phyloP scores from a whole-genome alignment of 148 eudicot genomes.

The Arctostaphylos glauca region DNA sequence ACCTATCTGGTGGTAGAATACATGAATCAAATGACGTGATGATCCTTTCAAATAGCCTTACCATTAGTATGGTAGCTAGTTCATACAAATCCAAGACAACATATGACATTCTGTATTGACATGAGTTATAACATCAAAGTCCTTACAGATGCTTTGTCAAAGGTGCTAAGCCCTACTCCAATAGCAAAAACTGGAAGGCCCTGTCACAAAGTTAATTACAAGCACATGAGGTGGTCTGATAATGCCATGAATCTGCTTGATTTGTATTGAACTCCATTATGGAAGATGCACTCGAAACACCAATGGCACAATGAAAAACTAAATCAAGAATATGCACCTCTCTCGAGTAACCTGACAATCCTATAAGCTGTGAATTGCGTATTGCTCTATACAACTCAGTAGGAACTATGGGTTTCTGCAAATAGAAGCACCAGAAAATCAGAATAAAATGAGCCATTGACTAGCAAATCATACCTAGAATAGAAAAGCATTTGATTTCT shows the following conservation, averaged over 20 bases:
- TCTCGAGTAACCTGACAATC: constrained; percentile 80
- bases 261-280: neutral
- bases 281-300: neutral
- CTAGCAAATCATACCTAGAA: neutral
- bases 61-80: neutral
- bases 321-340: constrained; percentile 42
- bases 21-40: neutral
- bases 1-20: neutral
- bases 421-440: constrained; percentile 3
- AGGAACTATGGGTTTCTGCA: constrained; percentile 87
- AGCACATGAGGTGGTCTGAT: neutral
- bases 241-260: constrained; percentile 8
- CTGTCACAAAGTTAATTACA: constrained; percentile 27
- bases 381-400: constrained; percentile 59
- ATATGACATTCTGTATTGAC: no score
- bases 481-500: neutral
- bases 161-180: constrained; percentile 81
- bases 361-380: constrained; percentile 77
- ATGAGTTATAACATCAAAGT: neutral
- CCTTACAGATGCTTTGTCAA: constrained; percentile 89
- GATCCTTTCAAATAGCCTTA: neutral
- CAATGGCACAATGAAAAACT: neutral
- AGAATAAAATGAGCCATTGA: constrained; percentile 5
- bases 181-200: constrained; percentile 84
- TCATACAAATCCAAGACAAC: neutral